Base-by-base conservation (phyloP, 768 basidiomycete genomes). In the Phaffia tasmanica region DNA sequence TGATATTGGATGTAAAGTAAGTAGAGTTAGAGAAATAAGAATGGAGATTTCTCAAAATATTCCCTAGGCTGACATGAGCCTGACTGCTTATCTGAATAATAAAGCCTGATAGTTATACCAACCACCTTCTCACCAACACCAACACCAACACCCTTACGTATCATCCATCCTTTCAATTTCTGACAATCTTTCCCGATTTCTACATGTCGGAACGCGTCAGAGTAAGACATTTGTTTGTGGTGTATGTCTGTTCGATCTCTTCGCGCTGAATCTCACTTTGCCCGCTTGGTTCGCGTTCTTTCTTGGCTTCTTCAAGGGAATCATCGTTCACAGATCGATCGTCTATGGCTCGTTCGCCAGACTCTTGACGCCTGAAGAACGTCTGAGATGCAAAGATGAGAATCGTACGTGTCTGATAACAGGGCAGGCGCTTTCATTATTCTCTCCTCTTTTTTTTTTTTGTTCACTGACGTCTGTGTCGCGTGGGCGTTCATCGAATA, bases 261-360 rank as follows among this genome's bases (percentile, higher is more conserved):
- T 49, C 19, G 29, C 46, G 29, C 25, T 48, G 62, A 62, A 61
- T 72, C 29, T 63, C 14, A 55, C 30, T 46, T 56, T 47, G 64
- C 56, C 59, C n/a, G 29, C 23, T 46, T 15, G 19, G 49, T 25
- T 21, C 35, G 49, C 27, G 2, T 21, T 30, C 19, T 46, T 47
- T 42, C 42, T 30, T 58, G 19, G 42, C 27, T 6, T 35, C 19
- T 32, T 64, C 32, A 72, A 94, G 90, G 92, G 91, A 47, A 79
- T 93, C 51, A 87, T 83, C 70, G 88, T 98, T 61, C 84, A 84
- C 74, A 82, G 95, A 58, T 89, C 93, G 1, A 84, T 99, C 71
- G 88, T 98, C 68, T 98, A 97, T 78, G 95, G 95, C 57, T 98
- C 98, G 75, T 88, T 86, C 16, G 89, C 94, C 42, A 81, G 82